Percentiles rank a stretch among this genome's conserved stretches.
These are phyloP conservation scores for Tremella yokohamensis DNA, from an alignment of 768 basidiomycete species.

Conservation along the genomic window DNA sequence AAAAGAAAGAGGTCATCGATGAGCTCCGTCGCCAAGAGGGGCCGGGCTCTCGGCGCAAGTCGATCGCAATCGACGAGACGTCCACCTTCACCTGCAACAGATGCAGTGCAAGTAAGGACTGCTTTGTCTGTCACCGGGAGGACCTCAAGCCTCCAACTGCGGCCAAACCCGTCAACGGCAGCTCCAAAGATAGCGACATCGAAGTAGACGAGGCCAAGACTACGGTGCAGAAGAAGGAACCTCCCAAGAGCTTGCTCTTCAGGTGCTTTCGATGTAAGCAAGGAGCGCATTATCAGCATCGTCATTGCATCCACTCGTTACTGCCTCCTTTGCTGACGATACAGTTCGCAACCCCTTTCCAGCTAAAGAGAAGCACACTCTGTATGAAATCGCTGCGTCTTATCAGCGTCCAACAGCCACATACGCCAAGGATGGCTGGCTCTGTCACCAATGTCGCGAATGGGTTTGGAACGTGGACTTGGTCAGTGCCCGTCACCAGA, in stretches of 20 bases:
- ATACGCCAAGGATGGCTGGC: slow-evolving; percentile 28
- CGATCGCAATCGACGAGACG: slow-evolving; percentile 31
- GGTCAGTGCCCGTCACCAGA: slow-evolving; percentile 21
- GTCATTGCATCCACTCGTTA: slow-evolving; percentile 18
- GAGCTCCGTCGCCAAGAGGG: slow-evolving; percentile 27
- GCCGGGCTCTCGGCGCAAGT: slow-evolving; percentile 23
- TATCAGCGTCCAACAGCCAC: slow-evolving; percentile 27
- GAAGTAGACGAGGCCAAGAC: not conserved
- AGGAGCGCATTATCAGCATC: slow-evolving; percentile 73
- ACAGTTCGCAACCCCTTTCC: slow-evolving; percentile 52
- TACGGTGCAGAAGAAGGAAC: slow-evolving; percentile 38
- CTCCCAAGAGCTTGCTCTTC: slow-evolving; percentile 57
- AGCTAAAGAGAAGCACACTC: slow-evolving; percentile 60
- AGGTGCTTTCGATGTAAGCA: slow-evolving; percentile 81
- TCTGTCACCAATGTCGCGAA: slow-evolving; percentile 73
- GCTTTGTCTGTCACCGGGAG: slow-evolving; percentile 32
- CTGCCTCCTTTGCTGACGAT: not conserved
- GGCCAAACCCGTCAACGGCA: not conserved
- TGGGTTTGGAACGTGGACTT: slow-evolving; percentile 67
- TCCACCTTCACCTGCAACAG: slow-evolving; percentile 26
- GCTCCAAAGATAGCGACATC: not conserved
- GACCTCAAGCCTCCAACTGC: not conserved
- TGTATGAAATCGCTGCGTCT: slow-evolving; percentile 26
- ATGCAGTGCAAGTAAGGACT: slow-evolving; percentile 22
- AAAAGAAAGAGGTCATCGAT: slow-evolving; percentile 27